Evolutionary conservation across 2,329 filamentous ascomycete genomes (phyloP).

Genomic region (Parastagonospora nodorum): DNA sequence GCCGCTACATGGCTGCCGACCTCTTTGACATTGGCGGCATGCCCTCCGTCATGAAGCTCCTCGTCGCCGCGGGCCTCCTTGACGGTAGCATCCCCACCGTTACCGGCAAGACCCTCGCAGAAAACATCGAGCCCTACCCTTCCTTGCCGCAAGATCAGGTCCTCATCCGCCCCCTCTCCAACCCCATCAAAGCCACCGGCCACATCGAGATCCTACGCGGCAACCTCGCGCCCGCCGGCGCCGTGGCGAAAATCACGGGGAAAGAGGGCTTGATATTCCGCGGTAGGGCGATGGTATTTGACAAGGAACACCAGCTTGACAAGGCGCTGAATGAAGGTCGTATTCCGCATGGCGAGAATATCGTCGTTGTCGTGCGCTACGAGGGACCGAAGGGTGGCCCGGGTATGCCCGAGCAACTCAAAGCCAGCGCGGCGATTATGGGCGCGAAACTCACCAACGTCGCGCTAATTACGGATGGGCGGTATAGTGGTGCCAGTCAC

Average conservation of each 20-base stretch:
- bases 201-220: constrained; percentile 88
- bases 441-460: constrained; percentile 86
- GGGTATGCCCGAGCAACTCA: constrained; percentile 95
- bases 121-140: constrained; percentile 80
- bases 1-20: constrained; percentile 86
- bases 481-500: constrained; percentile 86
- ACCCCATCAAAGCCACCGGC: constrained; percentile 84
- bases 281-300: constrained; percentile 77
- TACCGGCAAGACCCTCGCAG: constrained; percentile 80
- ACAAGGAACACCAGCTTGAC: constrained; percentile 83
- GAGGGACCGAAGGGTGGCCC: constrained; percentile 93
- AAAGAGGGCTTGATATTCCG: constrained; percentile 87
- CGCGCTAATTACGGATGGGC: constrained; percentile 87
- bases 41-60: constrained; percentile 81
- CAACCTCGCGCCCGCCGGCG: constrained; percentile 85
- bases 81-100: constrained; percentile 81
- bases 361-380: constrained; percentile 89
- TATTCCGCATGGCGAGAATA: constrained; percentile 75
- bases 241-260: constrained; percentile 94
- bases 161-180: constrained; percentile 79
- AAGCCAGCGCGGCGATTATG: constrained; percentile 88
- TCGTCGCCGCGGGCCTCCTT: constrained; percentile 75
- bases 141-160: constrained; percentile 77
- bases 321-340: constrained; percentile 72
- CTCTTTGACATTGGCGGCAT: constrained; percentile 85